A percentile compares a stretch with the other conserved stretches of the same genome.
These are phyloP conservation scores for Triticum monococcum DNA, from an alignment of 176 grass and related monocot species.

Conservation along the genomic window DNA sequence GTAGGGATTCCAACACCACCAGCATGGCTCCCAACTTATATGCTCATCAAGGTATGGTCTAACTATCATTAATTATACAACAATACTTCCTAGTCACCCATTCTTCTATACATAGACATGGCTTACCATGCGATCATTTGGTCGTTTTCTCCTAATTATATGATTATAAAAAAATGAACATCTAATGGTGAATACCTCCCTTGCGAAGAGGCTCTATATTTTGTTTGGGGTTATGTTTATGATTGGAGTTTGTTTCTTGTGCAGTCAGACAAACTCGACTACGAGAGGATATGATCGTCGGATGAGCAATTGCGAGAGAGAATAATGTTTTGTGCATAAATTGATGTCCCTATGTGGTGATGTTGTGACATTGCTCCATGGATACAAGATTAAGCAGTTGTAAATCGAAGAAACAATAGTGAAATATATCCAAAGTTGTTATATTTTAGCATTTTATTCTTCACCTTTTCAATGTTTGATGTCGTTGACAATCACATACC, in stretches of 20 bases:
- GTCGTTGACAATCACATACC: background rate
- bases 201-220: background rate
- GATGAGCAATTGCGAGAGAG: background rate
- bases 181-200: background rate
- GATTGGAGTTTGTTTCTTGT: background rate
- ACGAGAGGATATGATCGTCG: conserved; percentile 45
- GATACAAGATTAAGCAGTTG: background rate
- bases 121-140: background rate
- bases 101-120: background rate
- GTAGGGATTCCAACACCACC: conserved; percentile 90
- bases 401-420: background rate
- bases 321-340: background rate
- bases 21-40: conserved; percentile 91
- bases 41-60: conserved; percentile 80
- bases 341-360: background rate
- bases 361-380: background rate
- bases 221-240: background rate
- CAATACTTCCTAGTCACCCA: no score
- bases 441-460: background rate
- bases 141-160: background rate
- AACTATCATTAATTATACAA: background rate
- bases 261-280: conserved; percentile 54
- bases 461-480: background rate
- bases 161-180: background rate
- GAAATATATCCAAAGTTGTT: background rate